Evolutionary conservation across 352 stramenopile genomes (phyloP).

Genomic region (Phytophthora nicotianae): DNA sequence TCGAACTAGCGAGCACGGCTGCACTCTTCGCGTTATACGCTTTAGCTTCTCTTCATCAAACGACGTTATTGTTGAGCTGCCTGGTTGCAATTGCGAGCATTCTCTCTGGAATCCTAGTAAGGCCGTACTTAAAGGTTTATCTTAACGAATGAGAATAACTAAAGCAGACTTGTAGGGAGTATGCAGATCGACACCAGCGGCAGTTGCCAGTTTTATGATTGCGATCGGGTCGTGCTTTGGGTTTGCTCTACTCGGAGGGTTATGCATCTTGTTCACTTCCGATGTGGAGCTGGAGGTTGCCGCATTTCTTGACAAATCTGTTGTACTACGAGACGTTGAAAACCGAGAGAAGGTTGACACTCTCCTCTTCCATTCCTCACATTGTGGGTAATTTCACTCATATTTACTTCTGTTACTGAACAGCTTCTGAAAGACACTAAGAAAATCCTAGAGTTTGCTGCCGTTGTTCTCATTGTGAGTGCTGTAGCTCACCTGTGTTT

Average conservation of each 20-base stretch:
- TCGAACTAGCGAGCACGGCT: constrained; percentile 43
- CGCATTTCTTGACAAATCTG: constrained; percentile 56
- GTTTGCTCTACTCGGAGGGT: constrained; percentile 52
- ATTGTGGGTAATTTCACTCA: background rate
- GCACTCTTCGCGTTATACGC: constrained; percentile 52
- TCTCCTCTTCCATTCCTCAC: background rate
- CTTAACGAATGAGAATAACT: background rate
- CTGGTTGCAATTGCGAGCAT: constrained; percentile 51
- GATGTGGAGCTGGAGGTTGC: constrained; percentile 51
- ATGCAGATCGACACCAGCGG: constrained; percentile 54
- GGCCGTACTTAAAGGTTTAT: constrained; percentile 12
- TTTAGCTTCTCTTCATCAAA: constrained; percentile 39
- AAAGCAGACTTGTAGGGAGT: constrained; percentile 33
- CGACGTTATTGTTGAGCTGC: constrained; percentile 39
- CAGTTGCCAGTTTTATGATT: constrained; percentile 62
- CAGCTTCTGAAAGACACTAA: constrained; percentile 55
- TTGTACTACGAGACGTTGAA: constrained; percentile 35
- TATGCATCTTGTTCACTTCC: constrained; percentile 62
- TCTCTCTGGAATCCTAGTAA: constrained; percentile 49
- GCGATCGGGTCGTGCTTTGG: constrained; percentile 52
- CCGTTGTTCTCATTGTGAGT: constrained; percentile 42
- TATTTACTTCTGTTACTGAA: constrained; percentile 19
- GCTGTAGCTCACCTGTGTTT: constrained; percentile 45
- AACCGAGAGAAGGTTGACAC: constrained; percentile 47
- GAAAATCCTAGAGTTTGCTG: constrained; percentile 41